Base-by-base conservation (phyloP, 2,329 filamentous ascomycete species). In the Fusarium foetens region DNA sequence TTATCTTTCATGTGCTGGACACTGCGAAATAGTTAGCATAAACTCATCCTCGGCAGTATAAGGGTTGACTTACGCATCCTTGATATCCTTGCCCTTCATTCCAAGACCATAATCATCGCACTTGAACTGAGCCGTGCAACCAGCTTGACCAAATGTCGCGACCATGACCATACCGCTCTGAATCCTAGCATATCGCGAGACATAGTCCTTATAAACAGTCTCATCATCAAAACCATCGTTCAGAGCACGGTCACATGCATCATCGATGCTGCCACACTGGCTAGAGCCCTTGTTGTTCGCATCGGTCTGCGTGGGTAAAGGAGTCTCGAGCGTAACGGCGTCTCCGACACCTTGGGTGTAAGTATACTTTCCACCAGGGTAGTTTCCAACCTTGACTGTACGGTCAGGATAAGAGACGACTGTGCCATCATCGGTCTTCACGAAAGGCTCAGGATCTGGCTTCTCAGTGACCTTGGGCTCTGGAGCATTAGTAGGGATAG, bases 31-130 rank as follows among this genome's bases (percentile, higher is more conserved):
- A n/a, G 35, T 62, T 29, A 62, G 35, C 10, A 51, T 16, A 19
- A n/a, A 13, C 12, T 36, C 23, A 35, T 33, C 19, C 13, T n/a
- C 35, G 16, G 11, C 12, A 13, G 16, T 8, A 2, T 7, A 4
- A 10, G 12, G 23, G 9, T 9, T 8, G 27, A 60, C 60, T 48
- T 63, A 73, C 57, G 67, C 67, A 51, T 73, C 58, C 41, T 73
- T 74, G 33, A 74, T 74, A 10, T 66, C 63, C 17, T 29, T 45
- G 27, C 67, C 71, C 45, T 46, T 73, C 70, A 73, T 73, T 11
- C 71, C 70, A 23, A 55, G 46, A 7, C 66, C 66, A 19, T 65
- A 74, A 17, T 74, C 70, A 19, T 71, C 54, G 19, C 71, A 73
- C 11, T 63, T 53, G 21, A 35, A 66, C 39, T 74, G 51, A 6